Evolutionary conservation across 768 basidiomycete genomes (phyloP), one percentile per base, ranked within the genome.

Genomic region (Termitomyces sp.): DNA sequence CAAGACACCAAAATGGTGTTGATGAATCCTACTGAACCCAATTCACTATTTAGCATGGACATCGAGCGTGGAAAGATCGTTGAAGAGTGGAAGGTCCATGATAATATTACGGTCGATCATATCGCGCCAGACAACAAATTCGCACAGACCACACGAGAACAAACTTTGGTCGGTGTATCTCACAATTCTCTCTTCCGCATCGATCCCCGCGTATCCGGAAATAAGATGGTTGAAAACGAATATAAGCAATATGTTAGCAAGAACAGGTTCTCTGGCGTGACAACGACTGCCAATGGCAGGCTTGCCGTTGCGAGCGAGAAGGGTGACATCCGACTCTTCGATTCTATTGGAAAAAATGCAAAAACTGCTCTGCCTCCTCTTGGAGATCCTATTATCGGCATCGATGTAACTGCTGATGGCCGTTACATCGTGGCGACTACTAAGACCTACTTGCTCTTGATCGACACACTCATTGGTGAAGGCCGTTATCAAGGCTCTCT

Each of bases 1-100:
- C 92, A 94, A 83, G 97, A 99, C 69, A 81, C 84, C 43, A 93
- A 92, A 72, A 94, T 99, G 94, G 74, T 99, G 52, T 68, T 99
- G 54, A 90, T 91, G 82, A 88, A 97, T 66, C 85, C 92, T 3
- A 68, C 71, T 38, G 83, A 93, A 38, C 85, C 88, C 3, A 83
- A 92, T 63, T 86, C 93, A 0, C 73, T 99, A 42, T 97, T 84
- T 72, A 84, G 78, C 60, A 84, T 98, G 81, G 97, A 99, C 72
- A 82, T 99, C 58, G 89, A 96, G 70, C 85, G 85, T 24, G 97
- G 93, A 42, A 96, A 97, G 71, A 85, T 99, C 28, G 93, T 98
- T 21, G 97, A 99, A 67, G 97, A 99, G 68, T 98, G 93, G 94
- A 96, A 93, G 67, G 85, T 99, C n/a, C 87, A 94, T 66, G 93